Evolutionary conservation across 495 filamentous ascomycete species (phyloP).

Genomic region (Daldinia loculata): DNA sequence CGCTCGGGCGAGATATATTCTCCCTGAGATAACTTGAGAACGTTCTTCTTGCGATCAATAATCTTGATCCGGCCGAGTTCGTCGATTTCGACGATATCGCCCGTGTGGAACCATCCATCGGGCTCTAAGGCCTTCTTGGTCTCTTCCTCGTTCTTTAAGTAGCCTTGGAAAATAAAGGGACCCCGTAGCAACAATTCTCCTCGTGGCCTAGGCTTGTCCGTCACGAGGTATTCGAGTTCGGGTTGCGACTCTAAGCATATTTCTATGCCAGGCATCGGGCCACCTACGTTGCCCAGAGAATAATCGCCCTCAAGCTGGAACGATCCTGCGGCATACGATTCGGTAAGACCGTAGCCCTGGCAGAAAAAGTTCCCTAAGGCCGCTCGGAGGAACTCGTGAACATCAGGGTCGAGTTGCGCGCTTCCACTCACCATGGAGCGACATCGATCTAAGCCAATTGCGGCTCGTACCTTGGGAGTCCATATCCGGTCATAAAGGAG

Average conservation of each 20-base stretch:
- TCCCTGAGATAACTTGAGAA: constrained; percentile 96
- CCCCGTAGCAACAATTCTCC: constrained; percentile 90
- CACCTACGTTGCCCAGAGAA: constrained; percentile 82
- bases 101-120: constrained; percentile 97
- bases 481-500: constrained; percentile 91
- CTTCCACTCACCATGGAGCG: constrained; percentile 85
- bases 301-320: constrained; percentile 76
- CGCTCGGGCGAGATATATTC: constrained; percentile 98
- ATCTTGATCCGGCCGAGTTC: constrained; percentile 87
- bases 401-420: constrained; percentile 85
- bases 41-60: constrained; percentile 97
- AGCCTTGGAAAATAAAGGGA: constrained; percentile 78
- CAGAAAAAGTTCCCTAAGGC: constrained; percentile 80
- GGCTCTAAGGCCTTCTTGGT: constrained; percentile 81
- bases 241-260: constrained; percentile 85
- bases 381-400: constrained; percentile 89
- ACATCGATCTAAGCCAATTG: constrained; percentile 78
- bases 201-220: constrained; percentile 91
- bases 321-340: constrained; percentile 84
- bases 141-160: constrained; percentile 88
- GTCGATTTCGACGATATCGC: constrained; percentile 88
- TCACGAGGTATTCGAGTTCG: constrained; percentile 92
- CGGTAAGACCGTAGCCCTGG: constrained; percentile 95
- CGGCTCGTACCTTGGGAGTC: constrained; percentile 85
- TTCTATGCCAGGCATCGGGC: constrained; percentile 71